Conservation (phyloP, 805 yeast genomes). For the Candida endomychidarum region DNA sequence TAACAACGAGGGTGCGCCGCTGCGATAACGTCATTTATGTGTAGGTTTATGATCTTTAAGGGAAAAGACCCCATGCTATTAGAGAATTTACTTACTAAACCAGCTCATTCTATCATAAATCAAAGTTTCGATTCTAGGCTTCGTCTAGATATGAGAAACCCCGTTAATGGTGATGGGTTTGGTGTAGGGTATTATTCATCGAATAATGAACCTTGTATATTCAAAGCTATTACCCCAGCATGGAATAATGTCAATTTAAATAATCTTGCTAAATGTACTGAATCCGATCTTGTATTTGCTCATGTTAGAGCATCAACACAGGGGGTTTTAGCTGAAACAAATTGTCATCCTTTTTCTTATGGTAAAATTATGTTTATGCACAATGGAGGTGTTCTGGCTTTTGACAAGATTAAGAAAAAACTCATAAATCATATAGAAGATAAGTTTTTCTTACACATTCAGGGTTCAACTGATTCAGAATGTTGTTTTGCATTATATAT, state of each 20-base stretch:
- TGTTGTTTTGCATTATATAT: slow-evolving; percentile 89
- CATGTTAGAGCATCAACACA: slow-evolving; percentile 96
- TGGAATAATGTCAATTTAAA: slow-evolving; percentile 95
- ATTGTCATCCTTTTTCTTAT: slow-evolving; percentile 93
- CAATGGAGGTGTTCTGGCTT: slow-evolving; percentile 85
- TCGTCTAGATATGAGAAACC: slow-evolving; percentile 83
- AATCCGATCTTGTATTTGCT: slow-evolving; percentile 81
- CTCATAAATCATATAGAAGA: slow-evolving; percentile 74
- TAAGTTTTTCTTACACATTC: slow-evolving; percentile 74
- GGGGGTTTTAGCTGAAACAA: slow-evolving; percentile 91
- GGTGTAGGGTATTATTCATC: slow-evolving; percentile 86
- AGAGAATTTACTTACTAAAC: slow-evolving; percentile 84
- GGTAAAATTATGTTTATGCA: slow-evolving; percentile 95
- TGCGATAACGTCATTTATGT: slow-evolving; percentile 50
- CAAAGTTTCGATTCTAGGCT: slow-evolving; percentile 91
- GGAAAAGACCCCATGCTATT: slow-evolving; percentile 86
- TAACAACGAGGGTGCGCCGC: neutral
- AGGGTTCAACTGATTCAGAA: slow-evolving; percentile 95
- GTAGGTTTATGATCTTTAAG: slow-evolving; percentile 88
- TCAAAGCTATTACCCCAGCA: slow-evolving; percentile 95
- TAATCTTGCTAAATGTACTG: slow-evolving; percentile 82
- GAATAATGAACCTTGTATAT: slow-evolving; percentile 78
- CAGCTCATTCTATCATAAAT: slow-evolving; percentile 95
- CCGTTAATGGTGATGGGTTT: slow-evolving; percentile 97
- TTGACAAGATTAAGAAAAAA: slow-evolving; percentile 67